Base-by-base conservation (phyloP, 768 basidiomycete genomes). In the Phylloporus scabripes region DNA sequence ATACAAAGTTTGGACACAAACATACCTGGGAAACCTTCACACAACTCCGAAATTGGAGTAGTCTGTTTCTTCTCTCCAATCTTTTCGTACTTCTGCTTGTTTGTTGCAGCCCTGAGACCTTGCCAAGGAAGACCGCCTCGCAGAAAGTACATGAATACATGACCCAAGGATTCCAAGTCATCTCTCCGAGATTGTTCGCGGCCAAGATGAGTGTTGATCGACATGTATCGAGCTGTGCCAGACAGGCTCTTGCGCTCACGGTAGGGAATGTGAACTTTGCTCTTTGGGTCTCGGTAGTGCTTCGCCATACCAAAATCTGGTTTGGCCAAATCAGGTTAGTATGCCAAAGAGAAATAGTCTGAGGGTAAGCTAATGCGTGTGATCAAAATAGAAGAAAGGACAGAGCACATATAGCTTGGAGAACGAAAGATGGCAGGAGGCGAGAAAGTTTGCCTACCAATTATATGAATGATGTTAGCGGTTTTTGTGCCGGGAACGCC, bases 21-120 rank as follows among this genome's bases (percentile, higher is more conserved):
- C 72, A 79, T 61, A 54, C 93, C 92, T 54, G 96, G 95, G 73
- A 95, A 97, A 28, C 94, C 92, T 63, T 99, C 95, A 59, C 93
- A 95, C 29, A 99, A 73, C 66, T 99, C 95, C 21, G 80, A 74
- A 59, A 99, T 97, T 7, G 81, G 76, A 14, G 95, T 96, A 7
- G 81, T 87, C 70, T 98, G 95, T 72, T 92, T 99, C 79, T 97
- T 98, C 74, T 96, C 96, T 42, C 95, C 96, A 58, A 99, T 99
- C 75, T 98, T 98, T 72, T 99, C 96, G 66, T 99, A 99, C 73
- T 98, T 98, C 69, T 98, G 95, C 73, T 98, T 98, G 77, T 99
- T 98, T 1, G 95, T 99, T 8, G 93, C 93, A 18, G 95, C 96
- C 62, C 94, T 83, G 54, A 99, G 75, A 40, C 95, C 95, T 67